phyloP scores from a whole-genome alignment of 164 flowering plant species.

The Tetracentron sinense region DNA sequence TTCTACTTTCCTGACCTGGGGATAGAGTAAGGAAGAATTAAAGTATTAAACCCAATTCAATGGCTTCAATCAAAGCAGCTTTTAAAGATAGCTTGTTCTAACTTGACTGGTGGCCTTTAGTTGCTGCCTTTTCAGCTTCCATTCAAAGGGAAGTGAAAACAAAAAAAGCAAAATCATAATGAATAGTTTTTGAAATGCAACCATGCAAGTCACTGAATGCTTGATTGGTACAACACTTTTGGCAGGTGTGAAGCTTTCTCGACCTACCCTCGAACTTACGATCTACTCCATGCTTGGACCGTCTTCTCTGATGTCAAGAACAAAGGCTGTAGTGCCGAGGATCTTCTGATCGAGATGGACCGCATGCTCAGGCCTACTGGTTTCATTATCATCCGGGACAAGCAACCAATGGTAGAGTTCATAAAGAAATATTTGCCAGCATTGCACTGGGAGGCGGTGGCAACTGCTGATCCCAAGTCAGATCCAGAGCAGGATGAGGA shows the following conservation, averaged over 20 bases:
- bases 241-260: constrained; percentile 88
- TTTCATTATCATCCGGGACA: constrained; percentile 62
- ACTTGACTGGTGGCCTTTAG: no score
- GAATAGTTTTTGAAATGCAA: no score
- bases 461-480: no score
- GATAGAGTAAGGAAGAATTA: no score
- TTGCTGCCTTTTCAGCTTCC: neutral
- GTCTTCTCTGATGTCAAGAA: constrained; percentile 62
- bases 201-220: neutral
- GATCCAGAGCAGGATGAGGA: constrained; percentile 56
- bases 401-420: constrained; percentile 47
- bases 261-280: constrained; percentile 80
- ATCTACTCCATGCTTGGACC: constrained; percentile 81
- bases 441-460: constrained; percentile 74
- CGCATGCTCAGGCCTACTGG: constrained; percentile 81
- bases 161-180: neutral
- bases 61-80: no score
- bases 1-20: no score
- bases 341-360: constrained; percentile 73
- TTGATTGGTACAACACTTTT: neutral
- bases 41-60: no score
- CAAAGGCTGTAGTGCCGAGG: constrained; percentile 76
- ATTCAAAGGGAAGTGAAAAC: neutral
- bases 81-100: no score
- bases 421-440: constrained; percentile 59